These are phyloP conservation scores for Chlorencoelia australis DNA, from an alignment of 2,329 filamentous ascomycete genomes.

Conservation along the genomic window DNA sequence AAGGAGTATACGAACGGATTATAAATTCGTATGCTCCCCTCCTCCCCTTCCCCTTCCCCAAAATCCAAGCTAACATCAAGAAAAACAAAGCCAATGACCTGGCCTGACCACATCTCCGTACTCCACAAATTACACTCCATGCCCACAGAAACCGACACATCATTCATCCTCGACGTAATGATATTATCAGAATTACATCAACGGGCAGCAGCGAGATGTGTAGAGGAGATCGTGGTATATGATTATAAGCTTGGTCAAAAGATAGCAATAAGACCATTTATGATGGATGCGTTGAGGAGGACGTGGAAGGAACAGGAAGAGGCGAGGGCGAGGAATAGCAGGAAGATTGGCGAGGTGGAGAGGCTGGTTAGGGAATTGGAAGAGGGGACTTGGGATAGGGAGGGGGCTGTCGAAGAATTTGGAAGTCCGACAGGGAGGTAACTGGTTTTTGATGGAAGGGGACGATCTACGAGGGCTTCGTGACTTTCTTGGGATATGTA, in stretches of 20 bases:
- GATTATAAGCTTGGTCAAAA: conserved; percentile 55
- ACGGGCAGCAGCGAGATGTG: conserved; percentile 60
- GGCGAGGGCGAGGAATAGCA: conserved; percentile 41
- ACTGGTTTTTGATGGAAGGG: too few relatives aligned
- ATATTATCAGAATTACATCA: conserved; percentile 68
- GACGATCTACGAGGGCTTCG: too few relatives aligned
- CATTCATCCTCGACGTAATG: conserved; percentile 50
- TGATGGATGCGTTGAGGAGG: conserved; percentile 48
- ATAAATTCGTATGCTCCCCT: conserved; percentile 63
- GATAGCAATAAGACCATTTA: conserved; percentile 46
- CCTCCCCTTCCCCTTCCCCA: neutral
- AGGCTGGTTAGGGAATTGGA: conserved; percentile 54
- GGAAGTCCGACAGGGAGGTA: too few relatives aligned
- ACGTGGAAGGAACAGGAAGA: conserved; percentile 53
- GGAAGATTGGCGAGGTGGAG: conserved; percentile 55
- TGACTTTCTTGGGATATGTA: too few relatives aligned
- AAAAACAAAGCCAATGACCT: conserved; percentile 60
- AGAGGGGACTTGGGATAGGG: conserved; percentile 61
- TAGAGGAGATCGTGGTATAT: conserved; percentile 73
- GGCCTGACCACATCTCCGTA: conserved; percentile 72
- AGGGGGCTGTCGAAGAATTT: conserved; percentile 61
- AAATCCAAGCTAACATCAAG: neutral
- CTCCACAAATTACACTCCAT: conserved; percentile 60
- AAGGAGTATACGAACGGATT: conserved; percentile 70
- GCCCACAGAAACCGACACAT: conserved; percentile 24